Evolutionary conservation across 768 basidiomycete genomes (phyloP), one percentile per base, ranked within the genome.

Genomic region (Auriculariales sp.): DNA sequence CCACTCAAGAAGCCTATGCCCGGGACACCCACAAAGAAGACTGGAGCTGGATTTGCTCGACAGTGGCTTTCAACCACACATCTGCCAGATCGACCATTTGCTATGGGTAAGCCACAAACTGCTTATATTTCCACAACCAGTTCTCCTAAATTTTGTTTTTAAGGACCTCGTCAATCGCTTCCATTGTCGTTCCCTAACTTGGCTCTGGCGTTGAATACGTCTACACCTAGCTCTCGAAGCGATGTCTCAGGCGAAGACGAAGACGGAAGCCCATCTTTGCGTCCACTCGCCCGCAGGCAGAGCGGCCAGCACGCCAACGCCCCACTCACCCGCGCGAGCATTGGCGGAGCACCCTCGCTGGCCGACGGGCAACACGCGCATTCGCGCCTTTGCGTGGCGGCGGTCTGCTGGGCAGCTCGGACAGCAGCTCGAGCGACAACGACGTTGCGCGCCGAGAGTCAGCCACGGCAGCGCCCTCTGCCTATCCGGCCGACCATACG

Each of bases 11-110:
- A 84, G 70, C 79, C 71, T 50, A 75, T 77, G 4, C 86, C 86
- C 1, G 84, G 82, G 0, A 89, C 86, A 12, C 86, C 86, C 1
- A 82, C 86, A n/a, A 89, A 89, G 71, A 78, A 72, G 58, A 62
- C 70, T 19, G 27, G 17, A 25, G 42, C 32, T 27, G 49, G 47
- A 9, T 46, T 42, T 32, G 50, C 53, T 22, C 50, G 53, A 4
- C 19, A 64, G 58, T n/a, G 57, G 56, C 25, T 49, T 46, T 51
- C 34, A 63, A 67, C 61, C 29, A 46, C 19, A 28, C 52, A 28
- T 19, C 49, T 15, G 52, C 39, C 39, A 25, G 24, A 25, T 39
- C 36, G 12, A 49, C 24, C 19, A 34, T 36, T n/a, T 33, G 17
- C 28, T 44, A 49, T 46, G 35, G 42, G 44, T 30, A 46, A 46